Conservation (phyloP, 305 asterid genomes). For the Solanum hybrid region DNA sequence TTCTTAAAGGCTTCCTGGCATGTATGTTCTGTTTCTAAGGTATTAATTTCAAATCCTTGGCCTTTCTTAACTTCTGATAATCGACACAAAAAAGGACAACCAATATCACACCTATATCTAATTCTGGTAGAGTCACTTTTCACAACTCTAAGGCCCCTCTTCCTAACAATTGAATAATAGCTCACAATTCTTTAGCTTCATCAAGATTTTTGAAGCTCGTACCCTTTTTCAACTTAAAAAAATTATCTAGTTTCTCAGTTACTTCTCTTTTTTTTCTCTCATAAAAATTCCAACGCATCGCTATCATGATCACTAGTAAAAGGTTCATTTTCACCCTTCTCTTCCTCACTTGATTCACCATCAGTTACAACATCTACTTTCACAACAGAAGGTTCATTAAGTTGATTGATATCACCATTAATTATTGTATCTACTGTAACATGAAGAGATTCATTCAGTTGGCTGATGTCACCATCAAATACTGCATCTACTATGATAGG, state of each 20-base stretch:
- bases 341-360: background rate
- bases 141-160: background rate
- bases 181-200: background rate
- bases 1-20: background rate
- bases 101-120: background rate
- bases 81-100: background rate
- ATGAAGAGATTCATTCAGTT: background rate
- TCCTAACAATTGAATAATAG: background rate
- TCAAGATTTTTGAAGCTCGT: background rate
- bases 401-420: background rate
- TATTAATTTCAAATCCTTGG: background rate
- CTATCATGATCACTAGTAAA: background rate
- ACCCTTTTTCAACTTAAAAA: background rate
- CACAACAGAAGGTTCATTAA: background rate
- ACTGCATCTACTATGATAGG: background rate
- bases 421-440: background rate
- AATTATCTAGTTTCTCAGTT: background rate
- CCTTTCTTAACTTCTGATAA: background rate
- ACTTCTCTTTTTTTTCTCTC: background rate
- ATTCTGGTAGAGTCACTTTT: background rate
- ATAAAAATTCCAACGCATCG: background rate
- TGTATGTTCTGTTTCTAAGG: background rate
- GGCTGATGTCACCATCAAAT: background rate
- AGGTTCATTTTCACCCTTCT: background rate
- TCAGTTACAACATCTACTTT: background rate